Evolutionary conservation across 768 basidiomycete genomes (phyloP).

Genomic region (Thelephora ganbajun): DNA sequence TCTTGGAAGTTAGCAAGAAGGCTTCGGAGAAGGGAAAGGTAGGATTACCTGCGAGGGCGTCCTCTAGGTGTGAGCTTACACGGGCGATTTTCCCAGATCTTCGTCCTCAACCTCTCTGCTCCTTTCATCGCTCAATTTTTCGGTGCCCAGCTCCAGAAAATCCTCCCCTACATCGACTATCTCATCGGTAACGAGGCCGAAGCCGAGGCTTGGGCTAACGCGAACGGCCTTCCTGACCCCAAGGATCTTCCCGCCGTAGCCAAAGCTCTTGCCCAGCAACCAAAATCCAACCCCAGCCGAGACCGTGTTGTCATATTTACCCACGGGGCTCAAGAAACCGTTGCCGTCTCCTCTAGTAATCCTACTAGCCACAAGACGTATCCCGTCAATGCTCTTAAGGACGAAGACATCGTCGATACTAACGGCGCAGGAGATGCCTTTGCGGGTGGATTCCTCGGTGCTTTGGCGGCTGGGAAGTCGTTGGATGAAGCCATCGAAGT

Average conservation of each 20-base stretch:
- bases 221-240: constrained; percentile 51
- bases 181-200: constrained; percentile 96
- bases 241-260: constrained; percentile 60
- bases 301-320: constrained; percentile 84
- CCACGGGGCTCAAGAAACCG: constrained; percentile 70
- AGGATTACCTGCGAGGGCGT: constrained; percentile 3
- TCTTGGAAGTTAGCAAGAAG: constrained; percentile 62
- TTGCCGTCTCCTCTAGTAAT: constrained; percentile 51
- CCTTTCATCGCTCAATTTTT: constrained; percentile 98
- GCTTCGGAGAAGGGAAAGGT: constrained; percentile 71
- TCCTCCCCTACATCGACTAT: constrained; percentile 78
- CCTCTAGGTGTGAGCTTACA: not conserved
- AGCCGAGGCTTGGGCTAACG: constrained; percentile 73
- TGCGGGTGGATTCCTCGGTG: constrained; percentile 91
- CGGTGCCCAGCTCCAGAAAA: constrained; percentile 59
- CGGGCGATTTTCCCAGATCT: constrained; percentile 37
- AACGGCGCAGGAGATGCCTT: constrained; percentile 98
- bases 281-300: constrained; percentile 63
- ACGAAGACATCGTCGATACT: constrained; percentile 78
- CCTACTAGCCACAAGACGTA: constrained; percentile 41
- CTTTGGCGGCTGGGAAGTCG: constrained; percentile 61
- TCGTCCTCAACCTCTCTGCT: constrained; percentile 87
- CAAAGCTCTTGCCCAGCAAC: constrained; percentile 53
- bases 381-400: constrained; percentile 41
- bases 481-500: constrained; percentile 66